Percentiles rank a stretch among this genome's conserved stretches.
Evolutionary conservation across 2,329 filamentous ascomycete species (phyloP).

Genomic region (Pestalotiopsis sp.): DNA sequence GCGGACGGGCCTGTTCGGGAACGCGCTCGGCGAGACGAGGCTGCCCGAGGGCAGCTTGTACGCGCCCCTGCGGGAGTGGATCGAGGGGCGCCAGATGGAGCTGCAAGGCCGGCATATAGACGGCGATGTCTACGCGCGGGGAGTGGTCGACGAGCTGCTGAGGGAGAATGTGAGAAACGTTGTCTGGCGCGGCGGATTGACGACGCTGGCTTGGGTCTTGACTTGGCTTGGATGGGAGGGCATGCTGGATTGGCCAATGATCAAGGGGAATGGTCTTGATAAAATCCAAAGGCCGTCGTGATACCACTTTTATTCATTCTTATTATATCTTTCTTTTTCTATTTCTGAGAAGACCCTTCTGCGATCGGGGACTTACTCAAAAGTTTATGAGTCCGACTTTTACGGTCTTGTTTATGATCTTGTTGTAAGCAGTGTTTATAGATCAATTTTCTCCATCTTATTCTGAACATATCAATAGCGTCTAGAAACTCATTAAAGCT

Average conservation of each 20-base stretch:
- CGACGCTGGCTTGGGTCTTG: slow-evolving; percentile 8
- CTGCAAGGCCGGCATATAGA: neutral
- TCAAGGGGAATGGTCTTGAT: neutral
- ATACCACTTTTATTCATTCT: neutral
- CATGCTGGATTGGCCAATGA: neutral
- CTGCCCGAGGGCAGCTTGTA: slow-evolving; percentile 7
- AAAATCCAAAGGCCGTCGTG: neutral
- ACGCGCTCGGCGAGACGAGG: neutral
- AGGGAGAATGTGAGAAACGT: neutral
- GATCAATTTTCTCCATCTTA: no score
- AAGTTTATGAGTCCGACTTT: no score
- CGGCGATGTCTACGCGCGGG: neutral
- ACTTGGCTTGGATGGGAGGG: slow-evolving; percentile 12
- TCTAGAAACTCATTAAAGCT: no score
- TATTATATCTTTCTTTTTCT: neutral
- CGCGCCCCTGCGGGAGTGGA: neutral
- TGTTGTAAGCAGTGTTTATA: no score
- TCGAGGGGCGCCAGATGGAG: slow-evolving; percentile 6
- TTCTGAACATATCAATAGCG: no score
- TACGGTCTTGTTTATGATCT: no score
- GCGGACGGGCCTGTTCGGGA: slow-evolving; percentile 4
- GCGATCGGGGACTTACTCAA: no score
- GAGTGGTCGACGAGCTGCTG: slow-evolving; percentile 1
- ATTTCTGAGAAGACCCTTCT: no score
- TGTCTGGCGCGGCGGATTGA: slow-evolving; percentile 4